Base-by-base conservation (phyloP, 148 eudicot genomes). In the Polygonum maritimum region DNA sequence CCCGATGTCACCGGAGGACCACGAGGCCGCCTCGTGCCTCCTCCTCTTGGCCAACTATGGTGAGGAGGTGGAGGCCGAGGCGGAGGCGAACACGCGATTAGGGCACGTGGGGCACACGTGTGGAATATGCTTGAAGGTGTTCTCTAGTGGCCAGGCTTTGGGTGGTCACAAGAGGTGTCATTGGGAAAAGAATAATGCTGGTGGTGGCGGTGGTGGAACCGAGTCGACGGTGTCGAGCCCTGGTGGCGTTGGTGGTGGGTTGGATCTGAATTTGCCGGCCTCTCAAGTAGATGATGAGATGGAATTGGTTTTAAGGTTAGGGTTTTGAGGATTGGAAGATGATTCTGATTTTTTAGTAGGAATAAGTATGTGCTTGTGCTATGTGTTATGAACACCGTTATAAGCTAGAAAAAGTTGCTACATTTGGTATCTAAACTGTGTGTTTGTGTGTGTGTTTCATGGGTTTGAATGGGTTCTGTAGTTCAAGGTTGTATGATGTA, bases 71-170 rank as follows among this genome's bases (percentile, higher is more conserved):
- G 47, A 22, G 2, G 77, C 14, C 2, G 62, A 0, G 26, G 77
- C 14, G 5, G 62, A 0, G 26, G 44, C 9, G 41, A 81, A 33
- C 39, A 71, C 49, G 13, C 69, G 52, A 48, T 41, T 26, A 18
- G 22, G 76, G 71, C 92, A 92, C 41, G 86, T 86, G 89, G 22
- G 76, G 67, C 92, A 92, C 41, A 87, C 88, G 89, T 90, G 97
- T 54, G 85, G 89, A 39, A 89, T 94, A 84, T 92, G 97, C 75
- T 87, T 89, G 87, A 94, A 92, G 76, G 90, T 89, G 69, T 94
- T 92, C 31, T 87, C 88, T 70, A 86, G 97, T 5, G 97, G 88
- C 79, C 98, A 94, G 81, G 97, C 97, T 0, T 48, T 94, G 48
- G 98, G 98, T 6, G 98, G 98, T 6, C 97, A 94, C 82, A 86